Evolutionary conservation across 495 filamentous ascomycete species (phyloP).

Genomic region (Glonium stellatum): DNA sequence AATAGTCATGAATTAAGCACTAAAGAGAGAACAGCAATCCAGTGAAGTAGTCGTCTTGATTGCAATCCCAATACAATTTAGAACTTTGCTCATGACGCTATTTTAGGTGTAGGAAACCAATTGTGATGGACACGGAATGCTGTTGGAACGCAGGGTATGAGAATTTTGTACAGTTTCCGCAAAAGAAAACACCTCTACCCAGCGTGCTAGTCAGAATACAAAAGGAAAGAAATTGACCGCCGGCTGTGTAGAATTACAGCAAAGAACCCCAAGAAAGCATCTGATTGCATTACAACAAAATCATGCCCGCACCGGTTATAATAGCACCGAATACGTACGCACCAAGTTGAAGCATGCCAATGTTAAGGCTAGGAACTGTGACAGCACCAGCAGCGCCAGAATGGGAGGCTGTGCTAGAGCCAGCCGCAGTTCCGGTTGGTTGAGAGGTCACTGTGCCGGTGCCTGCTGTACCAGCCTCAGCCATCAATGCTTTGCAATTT

Average conservation of each 20-base stretch:
- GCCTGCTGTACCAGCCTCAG: constrained; percentile 55
- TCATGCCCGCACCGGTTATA: constrained; percentile 65
- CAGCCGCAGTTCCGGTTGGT: constrained; percentile 40
- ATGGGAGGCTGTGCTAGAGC: constrained; percentile 33
- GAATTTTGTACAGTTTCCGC: neutral
- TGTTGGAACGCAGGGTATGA: neutral
- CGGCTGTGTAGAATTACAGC: neutral
- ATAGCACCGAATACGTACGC: constrained; percentile 62
- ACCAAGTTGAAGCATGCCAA: constrained; percentile 60
- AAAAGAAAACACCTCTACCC: constrained; percentile 6
- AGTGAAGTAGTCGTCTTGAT: neutral
- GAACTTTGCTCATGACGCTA: neutral
- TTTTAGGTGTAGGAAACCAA: neutral
- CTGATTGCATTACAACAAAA: constrained; percentile 56
- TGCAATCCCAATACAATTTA: neutral
- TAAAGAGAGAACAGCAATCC: neutral
- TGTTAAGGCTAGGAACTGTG: constrained; percentile 48
- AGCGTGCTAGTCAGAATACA: neutral
- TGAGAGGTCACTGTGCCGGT: constrained; percentile 56
- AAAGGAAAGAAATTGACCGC: constrained; percentile 1
- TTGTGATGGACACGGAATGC: neutral
- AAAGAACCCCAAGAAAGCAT: neutral
- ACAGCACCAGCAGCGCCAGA: constrained; percentile 39
- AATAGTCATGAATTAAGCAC: too few species aligned
- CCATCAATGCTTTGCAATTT: constrained; percentile 48